Conservation (phyloP, 78 protist genomes). For the Pigoraptor vietnamica region DNA sequence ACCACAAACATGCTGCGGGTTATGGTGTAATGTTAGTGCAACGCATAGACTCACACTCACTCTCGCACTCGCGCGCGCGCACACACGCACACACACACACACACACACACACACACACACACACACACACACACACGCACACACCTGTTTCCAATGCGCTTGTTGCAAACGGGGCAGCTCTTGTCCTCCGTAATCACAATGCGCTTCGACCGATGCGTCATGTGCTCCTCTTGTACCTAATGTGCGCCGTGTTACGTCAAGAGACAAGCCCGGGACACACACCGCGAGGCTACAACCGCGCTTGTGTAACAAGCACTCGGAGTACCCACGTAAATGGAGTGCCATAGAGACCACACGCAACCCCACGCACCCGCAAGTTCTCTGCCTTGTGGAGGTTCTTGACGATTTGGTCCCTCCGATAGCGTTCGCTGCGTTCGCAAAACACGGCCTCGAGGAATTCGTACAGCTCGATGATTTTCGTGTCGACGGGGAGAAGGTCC, state of each 20-base stretch:
- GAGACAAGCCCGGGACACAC: not conserved
- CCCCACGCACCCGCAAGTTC: too few relatives aligned
- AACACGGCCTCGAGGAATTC: not conserved
- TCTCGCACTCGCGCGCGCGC: not conserved
- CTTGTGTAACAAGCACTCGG: not conserved
- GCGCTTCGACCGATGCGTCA: not conserved
- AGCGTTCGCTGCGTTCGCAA: not conserved
- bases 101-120: not conserved
- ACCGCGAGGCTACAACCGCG: not conserved
- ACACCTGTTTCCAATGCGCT: constrained; percentile 13
- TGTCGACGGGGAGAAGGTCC: not conserved
- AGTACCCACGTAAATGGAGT: too few relatives aligned
- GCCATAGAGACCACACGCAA: too few relatives aligned
- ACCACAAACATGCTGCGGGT: not conserved
- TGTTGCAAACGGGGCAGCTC: constrained; percentile 2
- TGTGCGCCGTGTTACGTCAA: not conserved
- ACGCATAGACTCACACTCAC: not conserved
- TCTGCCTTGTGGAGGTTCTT: not conserved
- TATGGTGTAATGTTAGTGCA: not conserved
- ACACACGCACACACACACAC: not conserved
- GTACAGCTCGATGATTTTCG: not conserved
- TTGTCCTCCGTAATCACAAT: not conserved
- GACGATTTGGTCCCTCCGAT: not conserved
- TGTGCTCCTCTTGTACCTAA: not conserved
- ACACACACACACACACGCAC: not conserved